Conservation (phyloP, 106 monocot genomes). For the Dendrobium officinale region DNA sequence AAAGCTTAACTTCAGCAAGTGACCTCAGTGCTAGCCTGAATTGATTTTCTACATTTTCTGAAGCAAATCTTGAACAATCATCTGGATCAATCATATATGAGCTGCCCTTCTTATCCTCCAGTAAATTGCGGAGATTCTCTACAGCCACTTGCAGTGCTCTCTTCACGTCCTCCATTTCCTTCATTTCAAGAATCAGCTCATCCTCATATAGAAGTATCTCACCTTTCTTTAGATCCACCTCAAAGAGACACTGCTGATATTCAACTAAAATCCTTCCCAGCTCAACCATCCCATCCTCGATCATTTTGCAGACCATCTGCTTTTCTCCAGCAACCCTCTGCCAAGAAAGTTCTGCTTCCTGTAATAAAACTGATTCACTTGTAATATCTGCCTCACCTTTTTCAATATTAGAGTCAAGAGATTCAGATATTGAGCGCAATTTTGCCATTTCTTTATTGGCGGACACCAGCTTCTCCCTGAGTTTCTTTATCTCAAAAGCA, state of each 20-base stretch:
- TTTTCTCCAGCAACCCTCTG: constrained; percentile 26
- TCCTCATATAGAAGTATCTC: constrained; percentile 42
- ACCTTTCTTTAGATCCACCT: constrained; percentile 32
- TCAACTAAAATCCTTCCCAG: constrained; percentile 36
- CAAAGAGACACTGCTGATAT: constrained; percentile 41
- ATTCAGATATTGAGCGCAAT: constrained; percentile 19
- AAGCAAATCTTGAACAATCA: background rate
- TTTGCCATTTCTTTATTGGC: constrained; percentile 30
- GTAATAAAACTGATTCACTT: constrained; percentile 10
- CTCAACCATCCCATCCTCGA: constrained; percentile 17
- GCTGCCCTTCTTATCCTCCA: constrained; percentile 12
- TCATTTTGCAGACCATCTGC: constrained; percentile 29
- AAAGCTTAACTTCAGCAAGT: constrained; percentile 24
- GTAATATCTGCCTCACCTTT: constrained; percentile 23
- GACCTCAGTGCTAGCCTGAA: constrained; percentile 20
- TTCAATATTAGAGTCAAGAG: constrained; percentile 23
- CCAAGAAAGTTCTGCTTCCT: constrained; percentile 26
- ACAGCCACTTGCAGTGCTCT: constrained; percentile 13
- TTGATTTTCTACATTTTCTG: constrained; percentile 21
- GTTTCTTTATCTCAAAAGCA: constrained; percentile 33
- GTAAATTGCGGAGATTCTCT: constrained; percentile 20
- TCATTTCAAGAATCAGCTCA: constrained; percentile 14
- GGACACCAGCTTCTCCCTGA: constrained; percentile 20
- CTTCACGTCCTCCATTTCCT: constrained; percentile 28
- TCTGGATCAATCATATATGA: background rate